Base-by-base conservation (phyloP, 148 eudicot genomes). In the Vaccinium darrowii region DNA sequence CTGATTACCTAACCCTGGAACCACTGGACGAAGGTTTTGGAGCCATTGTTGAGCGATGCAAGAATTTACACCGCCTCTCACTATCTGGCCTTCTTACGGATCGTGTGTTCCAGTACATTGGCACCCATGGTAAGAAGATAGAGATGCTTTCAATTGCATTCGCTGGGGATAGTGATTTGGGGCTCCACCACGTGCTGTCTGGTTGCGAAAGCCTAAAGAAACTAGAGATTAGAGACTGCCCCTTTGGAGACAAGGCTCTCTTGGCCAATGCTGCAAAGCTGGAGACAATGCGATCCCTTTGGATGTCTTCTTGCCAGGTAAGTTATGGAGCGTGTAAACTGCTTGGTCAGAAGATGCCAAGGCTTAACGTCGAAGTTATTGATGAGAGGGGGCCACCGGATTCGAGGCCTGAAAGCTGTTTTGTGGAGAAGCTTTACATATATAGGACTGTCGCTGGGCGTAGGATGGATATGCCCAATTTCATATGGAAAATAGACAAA, bases 231-330 rank as follows among this genome's bases (percentile, higher is more conserved):
- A 88, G 99, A 92, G 99, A 97, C 86, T 95, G 98, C 79, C 98
- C 99, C 1, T 97, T 97, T 82, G 93, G 98, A 6, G 98, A 93
- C 69, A 89, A 89, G 86, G 98, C 96, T 52, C 90, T 97, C 25
- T 67, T 94, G 89, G 92, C 88, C 49, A 95, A 97, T 84, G 95
- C 96, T 72, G 89, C 88, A 16, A 97, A 95, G 94, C 86, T 94
- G 89, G 96, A 93, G 96, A 92, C 95, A 91, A 92, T 96, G 99
- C 98, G 98, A 92, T 96, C 99, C 98, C 98, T 96, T 96, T 96
- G 99, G 99, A 96, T 96, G 99, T 96, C 99, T 76, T 88, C 95
- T 62, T 97, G 99, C 90, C 90, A 82, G 1, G 95, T 97, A 76
- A 97, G 93, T 88, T 93, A 86, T 79, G 92, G 92, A 83, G 98